Percentiles rank a stretch among this genome's conserved stretches.
Conservation (phyloP, 1,139 yeast species). For the Blastobotrys persicus region DNA sequence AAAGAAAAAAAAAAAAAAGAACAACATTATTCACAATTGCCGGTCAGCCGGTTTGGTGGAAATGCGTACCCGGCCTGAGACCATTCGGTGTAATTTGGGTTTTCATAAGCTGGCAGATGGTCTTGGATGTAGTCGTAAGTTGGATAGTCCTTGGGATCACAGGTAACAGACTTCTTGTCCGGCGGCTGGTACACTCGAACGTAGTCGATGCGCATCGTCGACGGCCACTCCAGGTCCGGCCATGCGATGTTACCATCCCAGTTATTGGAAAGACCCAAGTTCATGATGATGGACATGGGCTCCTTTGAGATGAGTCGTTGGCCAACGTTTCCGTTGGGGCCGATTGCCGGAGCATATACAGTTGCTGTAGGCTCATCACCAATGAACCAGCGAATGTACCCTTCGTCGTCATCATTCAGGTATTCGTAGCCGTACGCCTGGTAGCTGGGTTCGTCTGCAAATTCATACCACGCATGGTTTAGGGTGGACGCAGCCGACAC, state of each 20-base stretch:
- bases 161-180: conserved; percentile 51
- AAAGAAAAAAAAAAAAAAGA: no score
- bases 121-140: conserved; percentile 67
- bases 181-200: conserved; percentile 77
- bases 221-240: conserved; percentile 67
- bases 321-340: conserved; percentile 81
- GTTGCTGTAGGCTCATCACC: conserved; percentile 69
- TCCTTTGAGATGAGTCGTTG: conserved; percentile 75
- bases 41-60: conserved; percentile 56
- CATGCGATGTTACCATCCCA: conserved; percentile 80
- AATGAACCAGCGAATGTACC: conserved; percentile 80
- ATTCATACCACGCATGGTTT: conserved; percentile 73
- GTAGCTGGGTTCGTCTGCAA: conserved; percentile 42
- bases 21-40: conserved; percentile 39
- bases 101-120: conserved; percentile 61
- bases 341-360: conserved; percentile 58
- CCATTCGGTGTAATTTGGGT: conserved; percentile 67
- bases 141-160: conserved; percentile 75
- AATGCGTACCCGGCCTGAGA: conserved; percentile 59
- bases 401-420: conserved; percentile 58
- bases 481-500: conserved; percentile 70
- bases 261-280: conserved; percentile 73
- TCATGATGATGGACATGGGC: conserved; percentile 79
- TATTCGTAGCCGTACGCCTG: conserved; percentile 82
- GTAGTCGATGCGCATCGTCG: conserved; percentile 64